phyloP scores from a whole-genome alignment of 805 yeast genomes.

The Hanseniaspora lindneri region DNA sequence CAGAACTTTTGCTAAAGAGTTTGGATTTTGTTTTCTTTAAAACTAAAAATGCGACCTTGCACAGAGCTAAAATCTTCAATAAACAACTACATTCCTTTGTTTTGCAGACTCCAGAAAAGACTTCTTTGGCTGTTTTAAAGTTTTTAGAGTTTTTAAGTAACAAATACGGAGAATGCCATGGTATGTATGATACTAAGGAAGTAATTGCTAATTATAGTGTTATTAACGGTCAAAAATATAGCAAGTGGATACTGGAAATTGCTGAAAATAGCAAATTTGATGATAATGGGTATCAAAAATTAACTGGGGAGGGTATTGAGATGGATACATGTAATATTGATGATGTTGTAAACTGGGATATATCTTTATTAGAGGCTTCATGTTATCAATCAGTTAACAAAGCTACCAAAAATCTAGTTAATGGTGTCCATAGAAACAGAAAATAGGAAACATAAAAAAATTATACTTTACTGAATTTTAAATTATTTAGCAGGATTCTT shows the following conservation, averaged over 20 bases:
- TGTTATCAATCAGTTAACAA: constrained; percentile 72
- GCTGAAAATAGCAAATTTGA: constrained; percentile 12
- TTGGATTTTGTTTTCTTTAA: constrained; percentile 73
- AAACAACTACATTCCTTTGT: constrained; percentile 61
- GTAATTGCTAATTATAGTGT: constrained; percentile 71
- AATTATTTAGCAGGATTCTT: no score
- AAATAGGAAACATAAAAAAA: no score
- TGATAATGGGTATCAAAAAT: constrained; percentile 11
- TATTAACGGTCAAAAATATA: constrained; percentile 47
- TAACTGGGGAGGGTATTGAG: constrained; percentile 15
- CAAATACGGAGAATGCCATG: constrained; percentile 58
- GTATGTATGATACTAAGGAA: constrained; percentile 80
- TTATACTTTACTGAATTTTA: no score
- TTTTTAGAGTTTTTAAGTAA: constrained; percentile 65
- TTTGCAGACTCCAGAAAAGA: constrained; percentile 77
- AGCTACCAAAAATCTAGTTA: constrained; percentile 29
- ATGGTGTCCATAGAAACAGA: constrained; percentile 10
- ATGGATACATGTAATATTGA: constrained; percentile 65
- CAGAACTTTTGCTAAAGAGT: constrained; percentile 67
- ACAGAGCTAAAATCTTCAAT: constrained; percentile 67
- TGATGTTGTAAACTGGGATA: constrained; percentile 87
- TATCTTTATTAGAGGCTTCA: constrained; percentile 63
- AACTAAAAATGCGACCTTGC: constrained; percentile 52
- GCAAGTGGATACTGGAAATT: constrained; percentile 25
- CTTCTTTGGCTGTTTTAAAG: constrained; percentile 63